Conservation (phyloP, 2,329 filamentous ascomycete genomes). For the Elsinoe arachidis region DNA sequence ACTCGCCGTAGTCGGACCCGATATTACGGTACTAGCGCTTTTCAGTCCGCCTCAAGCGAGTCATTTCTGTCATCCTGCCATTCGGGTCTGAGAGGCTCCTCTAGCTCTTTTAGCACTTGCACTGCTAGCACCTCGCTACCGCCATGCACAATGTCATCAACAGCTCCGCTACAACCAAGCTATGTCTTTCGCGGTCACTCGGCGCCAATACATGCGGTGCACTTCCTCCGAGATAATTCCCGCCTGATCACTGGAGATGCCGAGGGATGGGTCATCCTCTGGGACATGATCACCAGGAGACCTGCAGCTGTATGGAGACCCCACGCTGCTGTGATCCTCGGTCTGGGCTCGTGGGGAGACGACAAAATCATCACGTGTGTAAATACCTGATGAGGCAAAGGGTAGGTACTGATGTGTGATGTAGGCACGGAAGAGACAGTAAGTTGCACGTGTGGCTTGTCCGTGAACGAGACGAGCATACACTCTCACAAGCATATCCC, state of each 20-base stretch:
- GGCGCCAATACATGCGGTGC: constrained; percentile 66
- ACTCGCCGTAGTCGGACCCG: constrained; percentile 1
- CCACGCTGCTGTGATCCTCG: constrained; percentile 69
- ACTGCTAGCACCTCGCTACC: neutral
- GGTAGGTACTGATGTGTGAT: neutral
- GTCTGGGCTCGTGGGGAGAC: constrained; percentile 60
- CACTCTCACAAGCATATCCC: constrained; percentile 60
- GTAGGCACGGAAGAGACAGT: constrained; percentile 82
- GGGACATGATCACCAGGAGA: constrained; percentile 75
- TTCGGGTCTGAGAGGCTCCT: neutral
- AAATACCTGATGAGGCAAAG: constrained; percentile 9
- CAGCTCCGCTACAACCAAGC: constrained; percentile 45
- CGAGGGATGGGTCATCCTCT: constrained; percentile 79
- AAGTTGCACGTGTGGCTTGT: constrained; percentile 80
- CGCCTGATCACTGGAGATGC: constrained; percentile 80
- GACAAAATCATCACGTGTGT: constrained; percentile 76
- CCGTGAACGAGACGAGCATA: constrained; percentile 48
- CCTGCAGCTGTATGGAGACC: constrained; percentile 78
- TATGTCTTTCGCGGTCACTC: constrained; percentile 81
- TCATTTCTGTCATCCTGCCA: neutral
- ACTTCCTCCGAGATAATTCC: constrained; percentile 63
- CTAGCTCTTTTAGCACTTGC: neutral
- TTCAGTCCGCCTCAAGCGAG: constrained; percentile 4
- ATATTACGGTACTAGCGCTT: constrained; percentile 3
- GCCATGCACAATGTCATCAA: constrained; percentile 3